Evolutionary conservation across 73 alveolate genomes (phyloP), one percentile per base, ranked within the genome.

Genomic region (Paramecium tetraurelia): DNA sequence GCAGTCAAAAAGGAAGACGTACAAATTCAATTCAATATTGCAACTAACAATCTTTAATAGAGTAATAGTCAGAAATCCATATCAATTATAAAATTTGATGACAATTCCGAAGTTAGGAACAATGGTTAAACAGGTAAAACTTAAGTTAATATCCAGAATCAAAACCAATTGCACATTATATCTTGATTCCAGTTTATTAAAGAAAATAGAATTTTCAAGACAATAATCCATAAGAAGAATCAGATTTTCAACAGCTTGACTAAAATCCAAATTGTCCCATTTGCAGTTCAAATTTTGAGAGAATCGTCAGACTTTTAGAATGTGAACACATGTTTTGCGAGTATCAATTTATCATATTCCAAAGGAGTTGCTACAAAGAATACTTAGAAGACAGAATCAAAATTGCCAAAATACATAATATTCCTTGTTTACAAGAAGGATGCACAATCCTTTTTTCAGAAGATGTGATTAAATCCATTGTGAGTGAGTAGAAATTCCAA

Each of bases 381-480:
- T 71, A 69, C 27, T 48, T 88, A 36, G 46, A 88, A 69, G 86
- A 70, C 11, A 69, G 43, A 69, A 88, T 88, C n/a, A 50, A 36
- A 58, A 44, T 22, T 29, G 77, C 85, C 1, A 33, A 88, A 88
- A 43, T 88, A 33, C 4, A 31, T 24, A 71, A 88, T 12, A 69
- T 88, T 10, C 41, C 63, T 3, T 88, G 94, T 36, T 93, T 94
- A 27, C 11, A 36, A 33, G 48, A 22, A 12, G 92, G 71, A 9
- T 90, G 95, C 18, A 38, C 20, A 3, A 0, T 4, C 2, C 75
- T 18, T 10, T 33, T 80, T 7, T 4, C 93, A 20, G 95, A 90
- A 12, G 71, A 22, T 12, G 58, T 80, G 5, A 90, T 90, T 2
- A 7, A 80, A 9, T 7, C n/a, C 3, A 4, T 43, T 6, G 86